Percentiles rank a stretch among this genome's conserved stretches.
phyloP scores from a whole-genome alignment of 345 rosid genomes.

The Gossypium turneri region DNA sequence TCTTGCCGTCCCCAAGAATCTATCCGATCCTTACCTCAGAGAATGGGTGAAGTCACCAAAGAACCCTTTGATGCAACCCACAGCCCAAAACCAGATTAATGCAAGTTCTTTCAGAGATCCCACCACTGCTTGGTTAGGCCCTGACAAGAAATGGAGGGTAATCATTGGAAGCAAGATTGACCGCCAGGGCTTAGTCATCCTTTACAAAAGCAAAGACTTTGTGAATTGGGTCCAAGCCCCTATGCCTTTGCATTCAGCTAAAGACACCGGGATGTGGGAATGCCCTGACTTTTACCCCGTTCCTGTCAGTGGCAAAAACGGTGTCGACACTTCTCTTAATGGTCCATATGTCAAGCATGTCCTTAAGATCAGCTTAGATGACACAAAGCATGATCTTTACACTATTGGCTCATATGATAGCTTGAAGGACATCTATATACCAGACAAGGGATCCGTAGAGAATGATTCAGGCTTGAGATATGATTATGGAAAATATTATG shows the following conservation, averaged over 20 bases:
- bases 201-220: conserved; percentile 30
- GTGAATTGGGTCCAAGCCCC: conserved; percentile 9
- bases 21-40: conserved; percentile 53
- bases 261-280: conserved; percentile 21
- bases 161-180: conserved; percentile 50
- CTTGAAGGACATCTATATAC: conserved; percentile 32
- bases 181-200: conserved; percentile 40
- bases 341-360: conserved; percentile 41
- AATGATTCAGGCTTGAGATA: conserved; percentile 46
- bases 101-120: conserved; percentile 77
- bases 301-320: conserved; percentile 24
- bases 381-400: conserved; percentile 47
- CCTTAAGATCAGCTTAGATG: conserved; percentile 49
- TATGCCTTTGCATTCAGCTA: neutral
- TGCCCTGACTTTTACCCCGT: conserved; percentile 33
- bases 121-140: conserved; percentile 74
- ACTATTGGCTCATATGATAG: conserved; percentile 49
- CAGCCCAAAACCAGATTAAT: conserved; percentile 32
- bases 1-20: conserved; percentile 51
- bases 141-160: conserved; percentile 52
- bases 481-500: conserved; percentile 79
- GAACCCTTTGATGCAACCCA: conserved; percentile 58
- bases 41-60: conserved; percentile 60
- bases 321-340: conserved; percentile 44
- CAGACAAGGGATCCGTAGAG: conserved; percentile 34